phyloP scores from a whole-genome alignment of 306 rosid species.

The Trifolium repens region DNA sequence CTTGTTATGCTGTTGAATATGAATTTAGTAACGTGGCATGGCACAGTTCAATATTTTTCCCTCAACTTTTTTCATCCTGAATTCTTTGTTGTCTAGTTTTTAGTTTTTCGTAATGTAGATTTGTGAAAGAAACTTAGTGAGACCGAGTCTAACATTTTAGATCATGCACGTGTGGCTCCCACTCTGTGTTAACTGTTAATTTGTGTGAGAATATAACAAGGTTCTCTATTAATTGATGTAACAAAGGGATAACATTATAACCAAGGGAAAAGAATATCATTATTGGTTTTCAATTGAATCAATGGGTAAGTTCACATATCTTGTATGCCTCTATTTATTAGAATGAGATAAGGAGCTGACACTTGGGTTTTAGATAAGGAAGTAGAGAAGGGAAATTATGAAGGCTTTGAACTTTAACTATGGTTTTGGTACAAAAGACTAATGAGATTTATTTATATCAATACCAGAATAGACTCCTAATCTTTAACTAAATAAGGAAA shows the following conservation, averaged over 20 bases:
- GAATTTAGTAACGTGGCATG: neutral
- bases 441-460: neutral
- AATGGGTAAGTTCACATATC: neutral
- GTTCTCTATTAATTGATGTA: slow-evolving; percentile 15
- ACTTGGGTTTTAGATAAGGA: neutral
- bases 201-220: slow-evolving; percentile 13
- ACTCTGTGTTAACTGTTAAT: neutral
- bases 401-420: neutral
- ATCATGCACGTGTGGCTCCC: neutral
- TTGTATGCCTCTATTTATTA: neutral
- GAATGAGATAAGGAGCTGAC: neutral
- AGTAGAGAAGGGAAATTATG: neutral
- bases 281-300: slow-evolving; percentile 1
- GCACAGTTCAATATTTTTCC: slow-evolving; percentile 20
- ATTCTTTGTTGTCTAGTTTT: slow-evolving; percentile 3
- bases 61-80: neutral
- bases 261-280: neutral
- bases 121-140: slow-evolving; percentile 29
- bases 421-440: neutral
- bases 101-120: slow-evolving; percentile 7
- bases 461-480: neutral
- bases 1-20: slow-evolving; percentile 19
- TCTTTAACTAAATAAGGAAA: slow-evolving; percentile 3
- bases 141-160: slow-evolving; percentile 24
- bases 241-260: neutral